Conservation (phyloP, 257 asterid species). For the Fraxinus quadrangulata region DNA sequence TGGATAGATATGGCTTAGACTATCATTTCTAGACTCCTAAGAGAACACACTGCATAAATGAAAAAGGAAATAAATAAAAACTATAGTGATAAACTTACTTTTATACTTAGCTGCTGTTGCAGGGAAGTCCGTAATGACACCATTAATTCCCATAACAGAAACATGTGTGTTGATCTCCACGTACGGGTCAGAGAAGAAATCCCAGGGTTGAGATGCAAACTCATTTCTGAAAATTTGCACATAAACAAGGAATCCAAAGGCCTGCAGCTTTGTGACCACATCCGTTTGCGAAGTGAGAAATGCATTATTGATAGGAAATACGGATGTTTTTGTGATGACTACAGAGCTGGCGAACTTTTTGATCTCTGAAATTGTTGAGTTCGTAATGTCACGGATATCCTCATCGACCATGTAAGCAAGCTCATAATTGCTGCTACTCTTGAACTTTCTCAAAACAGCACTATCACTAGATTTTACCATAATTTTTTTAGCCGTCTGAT, state of each 20-base stretch:
- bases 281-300: slow-evolving; percentile 44
- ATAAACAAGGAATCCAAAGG: slow-evolving; percentile 49
- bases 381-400: slow-evolving; percentile 50
- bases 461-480: slow-evolving; percentile 69
- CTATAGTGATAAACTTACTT: slow-evolving; percentile 52
- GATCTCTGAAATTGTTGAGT: slow-evolving; percentile 64
- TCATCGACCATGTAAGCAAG: slow-evolving; percentile 63
- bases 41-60: neutral
- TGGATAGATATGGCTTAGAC: neutral
- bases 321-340: slow-evolving; percentile 52
- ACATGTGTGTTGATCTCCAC: slow-evolving; percentile 56
- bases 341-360: slow-evolving; percentile 67
- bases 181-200: slow-evolving; percentile 73
- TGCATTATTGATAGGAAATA: slow-evolving; percentile 40
- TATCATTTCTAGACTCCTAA: neutral
- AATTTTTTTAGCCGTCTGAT: slow-evolving; percentile 54
- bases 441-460: slow-evolving; percentile 55
- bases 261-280: slow-evolving; percentile 59
- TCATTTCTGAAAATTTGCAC: slow-evolving; percentile 69
- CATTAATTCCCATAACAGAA: slow-evolving; percentile 35
- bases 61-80: slow-evolving; percentile 1
- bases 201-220: slow-evolving; percentile 88
- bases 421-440: slow-evolving; percentile 51
- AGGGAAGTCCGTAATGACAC: slow-evolving; percentile 69
- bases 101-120: slow-evolving; percentile 70